Base-by-base conservation (phyloP, 208 protist genomes). In the Trypanosoma cruzi region DNA sequence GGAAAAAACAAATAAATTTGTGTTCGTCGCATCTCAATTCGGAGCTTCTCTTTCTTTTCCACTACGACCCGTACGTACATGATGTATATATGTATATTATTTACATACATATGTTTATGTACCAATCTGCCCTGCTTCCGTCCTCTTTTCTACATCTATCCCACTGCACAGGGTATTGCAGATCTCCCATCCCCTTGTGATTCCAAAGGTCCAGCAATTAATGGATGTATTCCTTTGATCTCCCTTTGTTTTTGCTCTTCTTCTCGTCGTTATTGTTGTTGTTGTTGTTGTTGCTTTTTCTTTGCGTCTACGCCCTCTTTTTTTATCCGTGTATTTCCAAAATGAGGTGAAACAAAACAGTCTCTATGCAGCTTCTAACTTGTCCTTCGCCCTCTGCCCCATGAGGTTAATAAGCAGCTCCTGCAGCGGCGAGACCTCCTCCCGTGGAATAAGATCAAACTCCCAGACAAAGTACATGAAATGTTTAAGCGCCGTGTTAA, bases 401-500 rank as follows among this genome's bases (percentile, higher is more conserved):
- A 96, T 91, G 7, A 96, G 54, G 64, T 95, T 95, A 36, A 92
- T 80, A 34, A 96, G 70, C 26, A 96, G 60, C 54, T 94, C 88
- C 34, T 85, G 75, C 61, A 95, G 75, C n/a, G 89, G 89, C 20
- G 80, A 77, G 32, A 96, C 63, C 71, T 96, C 89, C 50, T 93
- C 85, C 11, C 81, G 79, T 2, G 89, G 85, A 52, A 97, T 88
- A 6, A 95, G 69, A 57, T 95, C 83, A 67, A 95, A 97, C 70
- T 97, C 85, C 89, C 88, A 95, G 1, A 91, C 89, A 86, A 95
- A 97, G 57, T 88, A 92, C 84, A 92, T 93, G 59, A 97, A 95
- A 60, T 95, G 89, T 75, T 97, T 98, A 64, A 98, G 97, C 44
- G 92, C 96, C 11, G 98, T 99, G 79, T 99, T 99, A 24, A 99